Evolutionary conservation across 345 rosid genomes (phyloP), one percentile per base, ranked within the genome.

Genomic region (Moricandia moricandioides): DNA sequence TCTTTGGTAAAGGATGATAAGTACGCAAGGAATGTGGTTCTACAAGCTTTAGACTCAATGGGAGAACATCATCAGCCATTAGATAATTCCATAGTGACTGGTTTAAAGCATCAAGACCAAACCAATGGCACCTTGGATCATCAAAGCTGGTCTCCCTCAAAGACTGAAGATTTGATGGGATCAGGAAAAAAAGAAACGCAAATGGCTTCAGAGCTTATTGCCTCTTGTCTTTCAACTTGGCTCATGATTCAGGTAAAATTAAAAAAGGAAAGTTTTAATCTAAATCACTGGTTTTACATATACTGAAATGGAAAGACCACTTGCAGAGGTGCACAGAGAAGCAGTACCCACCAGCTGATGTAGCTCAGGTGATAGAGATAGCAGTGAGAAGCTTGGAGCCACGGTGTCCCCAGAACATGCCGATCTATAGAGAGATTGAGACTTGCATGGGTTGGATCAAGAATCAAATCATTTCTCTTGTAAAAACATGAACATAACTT

Each of bases 391-490:
- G 88, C 79, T 80, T 96, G 87, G 87, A 82, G 55, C 99, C 99
- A 10, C 59, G 85, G 83, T 87, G 91, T 62, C 77, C 91, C 8
- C 89, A 91, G 85, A 96, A 96, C 80, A 80, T 85, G 82, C 86
- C 95, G 0, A 80, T 96, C 64, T 92, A 88, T 81, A 78, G 88
- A 68, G 99, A 96, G 66, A 89, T 96, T 67, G 87, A 92, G 77
- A 87, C 77, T 82, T 92, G 91, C 64, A 86, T 96, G 97, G 99
- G 99, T 72, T 86, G 82, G 79, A 89, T 96, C 78, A 91, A 88
- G 86, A 89, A 87, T 26, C 97, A 90, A 79, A 91, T 96, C 69
- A 79, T 96, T 81, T 89, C 96, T 52, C 85, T 89, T 11, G 86
- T 96, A 67, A 97, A 90, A 31, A 84, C 87, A 52, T 72, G 26